Percentiles rank a stretch among this genome's conserved stretches.
Evolutionary conservation across 768 basidiomycete genomes (phyloP).

Genomic region (Termitomyces heimii): DNA sequence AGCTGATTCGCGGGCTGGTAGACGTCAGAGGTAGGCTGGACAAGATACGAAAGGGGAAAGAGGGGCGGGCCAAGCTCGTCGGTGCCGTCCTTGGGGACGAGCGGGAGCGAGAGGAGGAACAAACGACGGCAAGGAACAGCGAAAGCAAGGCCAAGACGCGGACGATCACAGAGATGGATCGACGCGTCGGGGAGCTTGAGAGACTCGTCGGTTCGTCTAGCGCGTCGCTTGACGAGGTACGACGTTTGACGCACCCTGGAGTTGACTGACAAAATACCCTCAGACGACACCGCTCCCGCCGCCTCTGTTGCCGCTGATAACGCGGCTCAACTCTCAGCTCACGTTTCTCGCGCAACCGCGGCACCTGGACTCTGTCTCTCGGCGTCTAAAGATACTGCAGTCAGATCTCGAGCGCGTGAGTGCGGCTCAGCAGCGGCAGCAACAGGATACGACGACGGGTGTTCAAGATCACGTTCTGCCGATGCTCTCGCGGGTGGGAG

Average conservation of each 20-base stretch:
- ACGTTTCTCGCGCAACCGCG: conserved; percentile 90
- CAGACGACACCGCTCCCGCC: conserved; percentile 70
- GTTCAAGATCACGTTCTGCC: conserved; percentile 62
- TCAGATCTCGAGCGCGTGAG: conserved; percentile 86
- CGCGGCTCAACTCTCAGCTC: conserved; percentile 79
- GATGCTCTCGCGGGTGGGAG: conserved; percentile 62
- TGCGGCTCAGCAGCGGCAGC: conserved; percentile 38
- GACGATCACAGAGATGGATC: conserved; percentile 70
- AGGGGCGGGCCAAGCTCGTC: conserved; percentile 61
- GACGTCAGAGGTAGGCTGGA: conserved; percentile 68
- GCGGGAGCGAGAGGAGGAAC: conserved; percentile 11
- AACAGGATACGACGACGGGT: conserved; percentile 26
- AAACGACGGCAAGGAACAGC: conserved; percentile 12
- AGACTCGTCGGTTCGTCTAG: conserved; percentile 77
- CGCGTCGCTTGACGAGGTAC: conserved; percentile 76
- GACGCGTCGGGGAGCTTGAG: conserved; percentile 80
- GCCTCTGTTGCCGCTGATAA: conserved; percentile 77
- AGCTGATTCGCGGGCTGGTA: conserved; percentile 71
- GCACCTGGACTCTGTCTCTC: conserved; percentile 92
- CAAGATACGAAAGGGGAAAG: conserved; percentile 57
- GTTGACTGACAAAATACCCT: too few species aligned
- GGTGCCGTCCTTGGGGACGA: conserved; percentile 45
- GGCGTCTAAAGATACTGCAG: conserved; percentile 86
- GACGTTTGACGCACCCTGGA: too few species aligned
- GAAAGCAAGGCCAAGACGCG: conserved; percentile 33